Base-by-base conservation (phyloP, 805 yeast species). In the Myxozyma vanderwaltii region DNA sequence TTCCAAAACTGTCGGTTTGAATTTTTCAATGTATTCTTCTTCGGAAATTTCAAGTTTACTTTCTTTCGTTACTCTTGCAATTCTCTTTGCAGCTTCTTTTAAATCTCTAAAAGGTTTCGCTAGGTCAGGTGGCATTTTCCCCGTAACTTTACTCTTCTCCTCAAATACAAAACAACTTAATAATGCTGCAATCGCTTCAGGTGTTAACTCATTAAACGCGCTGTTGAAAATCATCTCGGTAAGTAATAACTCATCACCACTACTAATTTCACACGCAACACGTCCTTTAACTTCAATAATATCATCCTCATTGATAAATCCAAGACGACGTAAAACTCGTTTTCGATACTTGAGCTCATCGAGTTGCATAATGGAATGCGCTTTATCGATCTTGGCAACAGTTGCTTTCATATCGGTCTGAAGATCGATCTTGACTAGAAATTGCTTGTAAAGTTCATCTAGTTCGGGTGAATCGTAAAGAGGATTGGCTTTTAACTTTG, bases 171-270 rank as follows among this genome's bases (percentile, higher is more conserved):
- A 94, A 75, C 97, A 91, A 38, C 97, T 91, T 53, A 94, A 75
- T 54, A 94, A 75, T 0, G 97, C 89, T 12, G 97, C 97, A 73
- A 95, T 85, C 72, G 91, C 97, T 68, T 89, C 96, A 1, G 96
- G 86, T 4, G 85, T 80, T 61, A 94, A 78, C 51, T 90, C 96
- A 68, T 86, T 90, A 77, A 94, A 94, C 24, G 89, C 88, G 82
- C 98, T 98, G 72, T 91, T 91, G 80, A 94, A 94, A 33, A 94
- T 88, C 66, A 94, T 77, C 72, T 94, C 99, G 0, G 99, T 94
- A 51, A 94, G 75, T 63, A 90, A 71, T 56, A 90, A 75, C 74
- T 90, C 96, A 67, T 81, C 84, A 29, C 71, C 71, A 39, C 63
- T 66, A 46, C 66, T 63, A 67, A 92, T 92, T 70, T 92, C 97